Base-by-base conservation (phyloP, 2,329 filamentous ascomycete species). In the Pseudocercospora pini-densiflorae region DNA sequence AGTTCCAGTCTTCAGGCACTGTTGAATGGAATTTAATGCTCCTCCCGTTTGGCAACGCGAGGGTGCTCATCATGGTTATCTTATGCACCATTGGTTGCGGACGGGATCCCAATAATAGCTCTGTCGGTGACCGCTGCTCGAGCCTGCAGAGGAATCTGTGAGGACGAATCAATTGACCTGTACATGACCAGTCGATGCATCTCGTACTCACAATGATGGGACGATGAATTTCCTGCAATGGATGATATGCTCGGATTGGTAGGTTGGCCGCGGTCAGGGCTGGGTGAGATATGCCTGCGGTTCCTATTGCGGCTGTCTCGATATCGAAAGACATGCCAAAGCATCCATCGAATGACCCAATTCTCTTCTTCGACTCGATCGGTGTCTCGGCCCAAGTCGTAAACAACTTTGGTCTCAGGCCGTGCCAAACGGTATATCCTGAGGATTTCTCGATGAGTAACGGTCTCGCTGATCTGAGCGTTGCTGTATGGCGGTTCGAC, bases 251-350 rank as follows among this genome's bases (percentile, higher is more conserved):
- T 68, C 16, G 63, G 65, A 24, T 63, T 61, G 29, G 65, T 51
- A 23, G 63, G 65, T 24, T 57, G 51, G 8, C 53, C 57, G 12
- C 70, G 64, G 45, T 72, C 70, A 10, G 66, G 68, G 57, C 68
- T 68, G 14, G 72, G 72, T 9, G 72, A 72, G 21, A 68, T 65
- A 58, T 72, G 64, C 23, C 70, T 68, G n/a, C 72, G 70, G 51
- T 72, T 73, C 21, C 71, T 69, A 64, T 82, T 81, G 61, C 82
- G 79, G 67, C 81, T 79, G 69, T 81, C 79, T 24, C 78, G 74
- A 68, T 81, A 83, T n/a, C 83, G 80, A 68, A 84, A 84, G 65
- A 82, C 81, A 70, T 84, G 83, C 82, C 82, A 85, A 5, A 85
- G 77, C 69, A 82, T 81, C 83, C 83, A 85, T n/a, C 80, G 76